phyloP scores from a whole-genome alignment of 2,329 filamentous ascomycete species.

The Cercospora sp. region DNA sequence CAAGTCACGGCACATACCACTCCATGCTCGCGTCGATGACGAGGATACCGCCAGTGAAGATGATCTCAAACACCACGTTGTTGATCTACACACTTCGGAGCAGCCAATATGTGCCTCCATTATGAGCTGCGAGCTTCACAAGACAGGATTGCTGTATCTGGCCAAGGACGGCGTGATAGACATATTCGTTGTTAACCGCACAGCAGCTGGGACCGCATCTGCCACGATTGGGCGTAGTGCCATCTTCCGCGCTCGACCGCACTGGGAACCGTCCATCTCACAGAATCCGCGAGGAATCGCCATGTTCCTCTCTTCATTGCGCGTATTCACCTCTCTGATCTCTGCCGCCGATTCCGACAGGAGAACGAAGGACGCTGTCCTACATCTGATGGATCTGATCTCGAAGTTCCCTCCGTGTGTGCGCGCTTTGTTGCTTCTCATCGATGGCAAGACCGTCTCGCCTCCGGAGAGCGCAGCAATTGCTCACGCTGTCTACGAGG shows the following conservation, averaged over 20 bases:
- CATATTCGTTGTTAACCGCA: conserved; percentile 35
- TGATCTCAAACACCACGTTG: conserved; percentile 1
- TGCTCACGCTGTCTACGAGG: conserved; percentile 35
- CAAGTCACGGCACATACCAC: conserved; percentile 25
- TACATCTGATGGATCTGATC: conserved; percentile 38
- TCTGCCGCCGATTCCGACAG: conserved; percentile 26
- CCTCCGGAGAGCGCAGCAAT: conserved; percentile 39
- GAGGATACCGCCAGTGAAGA: conserved; percentile 11
- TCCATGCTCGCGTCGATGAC: conserved; percentile 19
- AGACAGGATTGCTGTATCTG: conserved; percentile 26
- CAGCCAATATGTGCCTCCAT: conserved; percentile 33
- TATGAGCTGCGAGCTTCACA: conserved; percentile 25
- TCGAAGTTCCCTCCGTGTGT: conserved; percentile 40
- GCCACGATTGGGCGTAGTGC: conserved; percentile 27
- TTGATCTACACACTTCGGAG: conserved; percentile 39
- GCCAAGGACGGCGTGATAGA: conserved; percentile 31
- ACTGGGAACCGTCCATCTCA: conserved; percentile 34
- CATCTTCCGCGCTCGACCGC: conserved; percentile 32
- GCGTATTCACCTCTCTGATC: conserved; percentile 35
- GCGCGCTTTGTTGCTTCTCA: conserved; percentile 39
- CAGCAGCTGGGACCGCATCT: conserved; percentile 3
- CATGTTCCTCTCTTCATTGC: conserved; percentile 41
- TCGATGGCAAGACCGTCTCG: conserved; percentile 37
- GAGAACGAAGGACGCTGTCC: conserved; percentile 30
- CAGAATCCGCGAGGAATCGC: conserved; percentile 41